A percentile compares a stretch with the other conserved stretches of the same genome.
Conservation (phyloP, 129 eudicot genomes). For the Mikania micrantha region DNA sequence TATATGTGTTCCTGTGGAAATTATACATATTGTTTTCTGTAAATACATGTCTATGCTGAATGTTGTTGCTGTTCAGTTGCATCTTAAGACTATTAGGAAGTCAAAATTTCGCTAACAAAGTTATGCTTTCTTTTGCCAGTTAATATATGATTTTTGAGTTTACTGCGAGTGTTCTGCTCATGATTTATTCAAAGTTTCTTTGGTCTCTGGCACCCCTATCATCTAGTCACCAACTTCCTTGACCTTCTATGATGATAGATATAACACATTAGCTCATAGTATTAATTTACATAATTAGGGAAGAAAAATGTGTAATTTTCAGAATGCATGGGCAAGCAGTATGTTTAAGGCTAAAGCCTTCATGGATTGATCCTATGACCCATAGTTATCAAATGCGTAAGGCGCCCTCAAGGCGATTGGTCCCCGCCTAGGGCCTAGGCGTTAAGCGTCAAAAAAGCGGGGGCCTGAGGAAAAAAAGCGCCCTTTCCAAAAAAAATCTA, state of each 20-base stretch:
- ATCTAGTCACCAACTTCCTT: too few relatives aligned
- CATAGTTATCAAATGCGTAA: too few relatives aligned
- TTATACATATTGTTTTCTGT: neutral
- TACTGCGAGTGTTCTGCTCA: neutral
- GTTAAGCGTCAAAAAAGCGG: too few relatives aligned
- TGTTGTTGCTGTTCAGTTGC: constrained; percentile 2
- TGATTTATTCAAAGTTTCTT: neutral
- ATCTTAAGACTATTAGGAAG: neutral
- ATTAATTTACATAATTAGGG: neutral
- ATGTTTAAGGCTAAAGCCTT: neutral
- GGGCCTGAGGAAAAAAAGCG: too few relatives aligned
- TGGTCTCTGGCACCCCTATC: too few relatives aligned
- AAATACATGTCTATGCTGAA: neutral
- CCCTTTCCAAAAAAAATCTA: too few relatives aligned
- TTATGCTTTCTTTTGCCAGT: neutral
- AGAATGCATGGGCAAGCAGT: neutral
- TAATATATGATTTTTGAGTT: neutral
- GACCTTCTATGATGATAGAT: neutral
- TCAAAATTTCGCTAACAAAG: neutral
- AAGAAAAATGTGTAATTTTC: neutral
- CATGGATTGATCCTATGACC: neutral
- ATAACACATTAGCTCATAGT: neutral
- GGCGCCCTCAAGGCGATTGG: too few relatives aligned
- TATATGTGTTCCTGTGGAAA: too few relatives aligned
- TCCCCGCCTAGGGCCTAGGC: too few relatives aligned